phyloP scores from a whole-genome alignment of 768 basidiomycete species.

The Suillus placidus region DNA sequence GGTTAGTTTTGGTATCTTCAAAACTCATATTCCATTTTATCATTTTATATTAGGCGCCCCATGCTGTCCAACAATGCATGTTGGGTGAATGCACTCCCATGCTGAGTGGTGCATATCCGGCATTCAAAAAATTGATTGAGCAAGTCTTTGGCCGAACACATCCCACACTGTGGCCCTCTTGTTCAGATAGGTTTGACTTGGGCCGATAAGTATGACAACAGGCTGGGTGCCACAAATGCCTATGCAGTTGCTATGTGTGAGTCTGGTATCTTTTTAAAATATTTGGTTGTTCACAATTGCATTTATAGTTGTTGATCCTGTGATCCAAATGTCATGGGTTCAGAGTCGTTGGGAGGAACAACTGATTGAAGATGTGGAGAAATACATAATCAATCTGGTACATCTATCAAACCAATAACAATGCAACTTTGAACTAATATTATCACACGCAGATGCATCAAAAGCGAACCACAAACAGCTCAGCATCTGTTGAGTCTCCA shows the following conservation, averaged over 20 bases:
- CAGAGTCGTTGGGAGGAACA: not conserved
- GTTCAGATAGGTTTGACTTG: constrained; percentile 1
- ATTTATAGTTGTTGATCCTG: not conserved
- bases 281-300: not conserved
- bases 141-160: not conserved
- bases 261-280: not conserved
- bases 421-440: not conserved
- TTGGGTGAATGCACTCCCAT: not conserved
- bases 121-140: constrained; percentile 3
- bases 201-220: not conserved
- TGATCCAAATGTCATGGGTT: not conserved
- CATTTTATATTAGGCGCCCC: constrained; percentile 2
- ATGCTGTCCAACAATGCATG: constrained; percentile 6
- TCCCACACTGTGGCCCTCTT: constrained; percentile 4
- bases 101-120: constrained; percentile 4
- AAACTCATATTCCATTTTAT: not conserved
- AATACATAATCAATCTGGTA: not conserved
- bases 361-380: not conserved
- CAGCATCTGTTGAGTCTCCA: not conserved
- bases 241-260: not conserved
- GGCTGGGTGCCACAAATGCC: not conserved
- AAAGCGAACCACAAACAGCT: not conserved
- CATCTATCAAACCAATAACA: not conserved
- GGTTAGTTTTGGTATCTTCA: constrained; percentile 2
- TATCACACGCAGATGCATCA: not conserved